Percentiles rank a stretch among this genome's conserved stretches.
Evolutionary conservation across 306 rosid species (phyloP).

Genomic region (Cucumis melo): DNA sequence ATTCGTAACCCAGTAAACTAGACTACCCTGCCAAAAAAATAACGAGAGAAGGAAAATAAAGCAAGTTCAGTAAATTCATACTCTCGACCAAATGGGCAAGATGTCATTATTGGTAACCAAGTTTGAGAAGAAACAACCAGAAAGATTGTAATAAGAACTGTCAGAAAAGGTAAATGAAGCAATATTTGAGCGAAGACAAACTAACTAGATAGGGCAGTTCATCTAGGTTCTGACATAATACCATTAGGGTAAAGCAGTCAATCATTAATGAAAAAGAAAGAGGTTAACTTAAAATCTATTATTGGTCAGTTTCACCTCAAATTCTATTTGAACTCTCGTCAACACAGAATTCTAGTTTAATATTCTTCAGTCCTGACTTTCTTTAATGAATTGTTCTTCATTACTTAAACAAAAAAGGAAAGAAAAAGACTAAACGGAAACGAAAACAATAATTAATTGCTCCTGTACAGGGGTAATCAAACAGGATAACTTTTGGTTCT

Average conservation of each 20-base stretch:
- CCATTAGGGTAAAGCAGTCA: not conserved
- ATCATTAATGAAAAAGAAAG: not conserved
- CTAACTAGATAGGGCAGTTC: not conserved
- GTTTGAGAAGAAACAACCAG: conserved; percentile 2
- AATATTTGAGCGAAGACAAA: not conserved
- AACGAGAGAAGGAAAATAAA: not conserved
- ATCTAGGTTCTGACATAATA: not conserved
- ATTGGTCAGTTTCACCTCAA: not conserved
- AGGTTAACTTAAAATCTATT: not conserved
- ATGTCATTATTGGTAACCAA: not conserved
- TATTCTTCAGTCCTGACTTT: not conserved
- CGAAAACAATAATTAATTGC: not conserved
- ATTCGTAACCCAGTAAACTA: conserved; percentile 75
- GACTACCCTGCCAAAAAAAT: conserved; percentile 76
- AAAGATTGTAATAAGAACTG: not conserved
- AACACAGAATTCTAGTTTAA: not conserved
- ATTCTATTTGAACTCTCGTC: not conserved
- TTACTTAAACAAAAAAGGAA: not conserved
- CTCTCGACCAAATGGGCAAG: not conserved
- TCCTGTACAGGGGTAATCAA: not conserved
- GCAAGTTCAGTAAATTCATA: conserved; percentile 2
- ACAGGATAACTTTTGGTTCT: not conserved
- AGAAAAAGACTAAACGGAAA: not conserved
- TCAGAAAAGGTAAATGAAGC: not conserved
- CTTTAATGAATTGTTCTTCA: not conserved